Base-by-base conservation (phyloP, 306 rosid species). In the Glycyrrhiza uralensis region DNA sequence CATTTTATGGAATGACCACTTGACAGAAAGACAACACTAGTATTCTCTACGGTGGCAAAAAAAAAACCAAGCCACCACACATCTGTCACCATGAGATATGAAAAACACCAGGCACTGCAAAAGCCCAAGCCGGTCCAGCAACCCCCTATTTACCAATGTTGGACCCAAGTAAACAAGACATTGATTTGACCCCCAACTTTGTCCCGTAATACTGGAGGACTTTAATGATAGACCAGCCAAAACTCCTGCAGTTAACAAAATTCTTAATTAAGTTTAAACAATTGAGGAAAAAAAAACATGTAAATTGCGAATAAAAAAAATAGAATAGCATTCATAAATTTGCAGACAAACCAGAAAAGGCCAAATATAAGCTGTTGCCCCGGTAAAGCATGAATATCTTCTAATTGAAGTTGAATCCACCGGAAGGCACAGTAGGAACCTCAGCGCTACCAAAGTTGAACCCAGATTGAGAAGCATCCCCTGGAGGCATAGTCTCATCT, bases 401-500 rank as follows among this genome's bases (percentile, higher is more conserved):
- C 84, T 82, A 87, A 72, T 87, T 82, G 39, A 93, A 93, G 86
- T 87, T 93, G 87, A 90, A 93, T 74, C 98, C 98, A 51, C 98
- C 97, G 2, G 93, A 83, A 50, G 97, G 98, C 52, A 87, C 90
- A 7, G 85, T n/a, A 56, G 97, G 93, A 52, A 30, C 61, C 4
- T 80, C 90, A 30, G 74, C 6, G 64, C 80, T 79, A 46, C 88
- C 93, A 66, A 90, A 93, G 84, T 81, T 87, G 88, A 93, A 93
- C 39, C 87, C 89, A 61, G 87, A 3, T 65, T 87, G 90, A 47
- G 92, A 20, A 50, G 80, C 83, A 42, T 87, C 95, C 71, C 96
- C 97, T 0, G 96, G 87, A 77, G 98, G 97, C 97, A 93, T 93
- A 46, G 96, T 90, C 77, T 90, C 98, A 63, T 93, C 98, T 17